phyloP scores from a whole-genome alignment of 2,329 filamentous ascomycete species.

The Sarocladium brachiariae region DNA sequence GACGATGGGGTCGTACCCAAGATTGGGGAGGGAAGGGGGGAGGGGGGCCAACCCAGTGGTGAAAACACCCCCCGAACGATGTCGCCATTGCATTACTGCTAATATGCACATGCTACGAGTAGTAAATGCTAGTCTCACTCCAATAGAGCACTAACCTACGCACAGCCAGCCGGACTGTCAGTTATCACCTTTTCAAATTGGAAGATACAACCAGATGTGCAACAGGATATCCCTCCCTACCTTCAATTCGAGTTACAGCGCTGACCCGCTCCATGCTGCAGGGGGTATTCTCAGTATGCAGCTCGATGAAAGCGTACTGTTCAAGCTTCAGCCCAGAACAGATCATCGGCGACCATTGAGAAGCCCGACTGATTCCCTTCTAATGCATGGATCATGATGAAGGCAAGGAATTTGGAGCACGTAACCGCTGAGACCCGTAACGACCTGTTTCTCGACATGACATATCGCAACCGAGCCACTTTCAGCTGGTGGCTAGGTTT shows the following conservation, averaged over 20 bases:
- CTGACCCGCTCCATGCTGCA: not conserved
- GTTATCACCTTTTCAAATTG: not conserved
- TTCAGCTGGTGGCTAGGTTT: no score
- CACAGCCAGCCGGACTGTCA: not conserved
- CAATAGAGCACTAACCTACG: no score
- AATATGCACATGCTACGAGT: no score
- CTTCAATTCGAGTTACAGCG: not conserved
- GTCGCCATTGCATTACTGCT: not conserved
- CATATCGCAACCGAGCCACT: no score
- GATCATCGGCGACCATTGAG: not conserved
- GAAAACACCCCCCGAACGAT: not conserved
- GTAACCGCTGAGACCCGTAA: no score
- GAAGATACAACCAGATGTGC: not conserved
- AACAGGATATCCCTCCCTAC: not conserved
- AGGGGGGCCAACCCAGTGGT: not conserved
- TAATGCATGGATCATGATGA: not conserved
- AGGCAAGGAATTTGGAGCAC: no score
- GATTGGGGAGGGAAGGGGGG: no score
- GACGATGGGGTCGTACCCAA: not conserved
- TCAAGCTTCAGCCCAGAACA: not conserved
- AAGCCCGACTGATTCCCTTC: not conserved
- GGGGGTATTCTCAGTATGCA: not conserved
- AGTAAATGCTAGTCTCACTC: no score
- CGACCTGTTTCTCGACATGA: no score
- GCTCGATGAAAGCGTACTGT: not conserved